Evolutionary conservation across 805 yeast genomes (phyloP).

Genomic region (Cyberlindnera meyerae): DNA sequence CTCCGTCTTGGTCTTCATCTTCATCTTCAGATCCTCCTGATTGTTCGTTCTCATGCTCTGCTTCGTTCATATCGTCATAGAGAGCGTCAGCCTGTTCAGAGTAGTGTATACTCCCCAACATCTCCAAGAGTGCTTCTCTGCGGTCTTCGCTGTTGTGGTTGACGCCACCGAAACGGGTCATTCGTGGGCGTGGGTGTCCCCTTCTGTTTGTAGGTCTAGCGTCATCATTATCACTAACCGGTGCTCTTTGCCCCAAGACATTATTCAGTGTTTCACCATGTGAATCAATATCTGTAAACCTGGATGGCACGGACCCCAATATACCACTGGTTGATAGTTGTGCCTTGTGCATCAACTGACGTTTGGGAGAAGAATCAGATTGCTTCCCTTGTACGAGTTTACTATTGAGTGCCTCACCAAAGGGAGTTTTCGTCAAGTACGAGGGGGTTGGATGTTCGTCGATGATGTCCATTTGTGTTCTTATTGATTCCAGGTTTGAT

Average conservation of each 20-base stretch:
- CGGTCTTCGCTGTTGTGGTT: no score
- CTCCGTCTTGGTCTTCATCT: not conserved
- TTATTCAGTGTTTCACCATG: slow-evolving; percentile 8
- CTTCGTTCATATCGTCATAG: slow-evolving; percentile 3
- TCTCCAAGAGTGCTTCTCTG: not conserved
- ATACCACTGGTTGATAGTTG: slow-evolving; percentile 15
- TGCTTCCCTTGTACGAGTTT: slow-evolving; percentile 5
- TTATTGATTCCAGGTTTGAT: no score
- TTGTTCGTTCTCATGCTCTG: slow-evolving; percentile 10
- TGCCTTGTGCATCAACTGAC: slow-evolving; percentile 7
- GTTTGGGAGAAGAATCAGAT: slow-evolving; percentile 1
- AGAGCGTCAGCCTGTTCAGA: slow-evolving; percentile 14
- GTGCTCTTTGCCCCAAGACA: not conserved
- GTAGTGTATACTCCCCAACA: slow-evolving; percentile 7
- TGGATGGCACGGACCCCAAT: slow-evolving; percentile 19
- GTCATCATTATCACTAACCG: not conserved
- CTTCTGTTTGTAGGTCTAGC: no score
- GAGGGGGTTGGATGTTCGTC: slow-evolving; percentile 7
- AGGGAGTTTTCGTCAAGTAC: slow-evolving; percentile 18
- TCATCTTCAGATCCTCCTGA: not conserved
- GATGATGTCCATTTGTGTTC: not conserved
- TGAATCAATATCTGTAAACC: slow-evolving; percentile 9
- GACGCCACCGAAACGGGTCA: no score
- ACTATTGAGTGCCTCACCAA: slow-evolving; percentile 16
- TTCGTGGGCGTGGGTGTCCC: no score